phyloP scores from a whole-genome alignment of 129 eudicot genomes.

The Heracleum sosnowskyi region DNA sequence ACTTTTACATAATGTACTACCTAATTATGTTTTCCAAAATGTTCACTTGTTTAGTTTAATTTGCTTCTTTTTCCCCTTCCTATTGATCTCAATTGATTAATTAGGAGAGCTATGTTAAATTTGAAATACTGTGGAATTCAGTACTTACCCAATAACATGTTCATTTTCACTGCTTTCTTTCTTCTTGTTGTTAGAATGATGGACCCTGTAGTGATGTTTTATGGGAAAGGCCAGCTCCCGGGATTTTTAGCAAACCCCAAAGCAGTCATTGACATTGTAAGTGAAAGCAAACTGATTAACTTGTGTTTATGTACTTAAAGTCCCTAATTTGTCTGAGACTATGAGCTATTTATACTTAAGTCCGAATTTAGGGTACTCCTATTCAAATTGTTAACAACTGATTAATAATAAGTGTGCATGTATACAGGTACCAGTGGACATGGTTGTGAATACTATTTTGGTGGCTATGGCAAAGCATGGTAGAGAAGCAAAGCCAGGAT shows the following conservation, averaged over 20 bases:
- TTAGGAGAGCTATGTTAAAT: neutral
- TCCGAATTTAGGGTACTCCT: neutral
- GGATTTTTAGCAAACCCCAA: constrained; percentile 16
- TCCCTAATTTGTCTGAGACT: neutral
- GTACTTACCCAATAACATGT: neutral
- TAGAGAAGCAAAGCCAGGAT: neutral
- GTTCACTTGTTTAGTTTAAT: neutral
- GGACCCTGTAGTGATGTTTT: constrained; percentile 10
- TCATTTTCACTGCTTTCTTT: neutral
- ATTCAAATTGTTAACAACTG: neutral
- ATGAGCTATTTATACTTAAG: neutral
- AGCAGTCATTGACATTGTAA: constrained; percentile 21
- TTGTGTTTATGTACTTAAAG: neutral
- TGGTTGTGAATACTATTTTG: constrained; percentile 39
- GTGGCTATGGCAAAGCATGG: constrained; percentile 37
- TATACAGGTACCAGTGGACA: constrained; percentile 41
- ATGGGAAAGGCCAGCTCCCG: constrained; percentile 19
- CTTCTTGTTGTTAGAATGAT: constrained; percentile 13
- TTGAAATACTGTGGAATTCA: neutral
- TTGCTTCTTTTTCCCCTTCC: neutral
- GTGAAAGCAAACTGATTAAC: neutral
- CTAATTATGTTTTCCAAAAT: too few relatives aligned
- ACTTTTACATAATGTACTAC: neutral
- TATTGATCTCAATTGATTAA: neutral
- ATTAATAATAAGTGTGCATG: neutral